Base-by-base conservation (phyloP, 2,329 filamentous ascomycete genomes). In the Periconia digitata region DNA sequence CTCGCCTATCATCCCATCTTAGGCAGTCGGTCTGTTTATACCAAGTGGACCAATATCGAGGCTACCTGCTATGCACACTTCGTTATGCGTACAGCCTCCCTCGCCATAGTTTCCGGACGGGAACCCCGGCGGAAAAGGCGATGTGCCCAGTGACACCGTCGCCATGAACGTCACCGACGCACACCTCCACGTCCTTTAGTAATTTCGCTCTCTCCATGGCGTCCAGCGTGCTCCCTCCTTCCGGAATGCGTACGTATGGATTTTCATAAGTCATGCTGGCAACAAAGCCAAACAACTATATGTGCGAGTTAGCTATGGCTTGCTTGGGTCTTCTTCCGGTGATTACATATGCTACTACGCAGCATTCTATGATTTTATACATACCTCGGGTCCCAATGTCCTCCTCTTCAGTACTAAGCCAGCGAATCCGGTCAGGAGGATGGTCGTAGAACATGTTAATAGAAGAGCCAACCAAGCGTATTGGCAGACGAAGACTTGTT, bases 191-290 rank as follows among this genome's bases (percentile, higher is more conserved):
- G 42, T 72, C 65, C 44, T 55, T 63, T 10, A 72, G 34, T 2
- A 70, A 46, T n/a, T 64, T 58, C 6, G 70, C 60, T 40, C 69
- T 34, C 46, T 71, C 67, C 62, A 68, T 67, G 0, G 59, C 66
- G 40, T 69, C 63, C 7, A 70, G 36, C 46, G 56, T 64, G 5
- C 40, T 66, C 3, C 68, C 68, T 3, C 66, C 66, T 3, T 50
- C 7, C 0, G 64, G 63, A 1, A 71, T 46, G 2, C 47, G 60
- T 20, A 71, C 20, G 34, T 56, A 65, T 1, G 58, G 64, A 34
- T 71, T 70, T 22, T 72, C 64, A 27, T 72, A 72, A 0, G 69
- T 72, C 64, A 72, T 67, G 43, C 67, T 70, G 1, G 68, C 41
- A 0, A 72, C 69, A 22, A 62, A 71, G 1, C 69, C 66, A 22